Conservation (phyloP, 1,139 yeast genomes). For the Pneumocystis jirovecii region DNA sequence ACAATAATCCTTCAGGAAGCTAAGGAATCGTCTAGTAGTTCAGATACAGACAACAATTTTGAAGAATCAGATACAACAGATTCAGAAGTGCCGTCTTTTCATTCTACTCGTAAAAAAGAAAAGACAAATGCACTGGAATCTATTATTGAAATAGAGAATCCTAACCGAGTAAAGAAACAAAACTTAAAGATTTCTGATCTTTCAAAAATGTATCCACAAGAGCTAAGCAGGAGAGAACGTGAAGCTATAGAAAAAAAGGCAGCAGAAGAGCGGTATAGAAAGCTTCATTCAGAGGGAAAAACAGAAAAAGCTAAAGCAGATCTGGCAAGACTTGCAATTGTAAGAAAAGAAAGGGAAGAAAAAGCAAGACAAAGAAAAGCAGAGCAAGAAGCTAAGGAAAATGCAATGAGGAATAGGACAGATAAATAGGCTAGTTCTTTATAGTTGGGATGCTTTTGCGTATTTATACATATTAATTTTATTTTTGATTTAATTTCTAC, state of each 20-base stretch:
- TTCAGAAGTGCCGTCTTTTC: background rate
- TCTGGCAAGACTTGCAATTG: conserved; percentile 15
- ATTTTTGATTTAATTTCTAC: background rate
- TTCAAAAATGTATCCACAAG: background rate
- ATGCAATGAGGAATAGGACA: background rate
- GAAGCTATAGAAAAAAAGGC: conserved; percentile 16
- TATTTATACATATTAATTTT: background rate
- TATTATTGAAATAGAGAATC: conserved; percentile 7
- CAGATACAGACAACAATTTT: background rate
- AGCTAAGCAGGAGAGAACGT: conserved; percentile 15
- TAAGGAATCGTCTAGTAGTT: background rate
- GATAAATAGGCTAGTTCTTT: background rate
- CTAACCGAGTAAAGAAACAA: conserved; percentile 5
- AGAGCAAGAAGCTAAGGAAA: conserved; percentile 14
- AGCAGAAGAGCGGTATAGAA: conserved; percentile 16
- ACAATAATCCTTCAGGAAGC: background rate
- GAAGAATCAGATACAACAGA: background rate
- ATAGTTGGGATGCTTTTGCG: background rate
- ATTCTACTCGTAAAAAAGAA: background rate
- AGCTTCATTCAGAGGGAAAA: conserved; percentile 17
- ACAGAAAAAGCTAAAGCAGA: conserved; percentile 17
- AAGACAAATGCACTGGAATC: background rate
- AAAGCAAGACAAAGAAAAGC: conserved; percentile 15
- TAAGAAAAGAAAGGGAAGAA: conserved; percentile 15
- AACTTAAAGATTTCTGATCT: conserved; percentile 2